Evolutionary conservation across 2,329 filamentous ascomycete species (phyloP).

Genomic region (Celoporthe dispersa): DNA sequence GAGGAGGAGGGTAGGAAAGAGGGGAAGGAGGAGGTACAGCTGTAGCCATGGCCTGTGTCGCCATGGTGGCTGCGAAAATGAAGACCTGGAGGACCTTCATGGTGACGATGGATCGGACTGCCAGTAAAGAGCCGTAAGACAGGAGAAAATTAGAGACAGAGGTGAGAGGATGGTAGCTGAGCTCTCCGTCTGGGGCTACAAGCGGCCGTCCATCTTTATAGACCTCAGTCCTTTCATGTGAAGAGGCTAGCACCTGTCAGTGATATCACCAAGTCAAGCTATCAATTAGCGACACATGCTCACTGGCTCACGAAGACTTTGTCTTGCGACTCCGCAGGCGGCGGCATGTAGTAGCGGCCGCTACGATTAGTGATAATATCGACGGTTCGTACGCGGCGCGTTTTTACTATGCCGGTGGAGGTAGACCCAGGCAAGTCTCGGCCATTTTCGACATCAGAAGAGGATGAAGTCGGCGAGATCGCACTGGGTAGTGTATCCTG

Average conservation of each 20-base stretch:
- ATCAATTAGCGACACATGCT: neutral
- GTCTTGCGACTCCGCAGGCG: neutral
- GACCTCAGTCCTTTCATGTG: neutral
- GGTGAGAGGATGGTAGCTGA: neutral
- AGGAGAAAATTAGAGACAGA: neutral
- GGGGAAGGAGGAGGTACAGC: neutral
- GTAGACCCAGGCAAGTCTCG: neutral
- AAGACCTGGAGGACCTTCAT: neutral
- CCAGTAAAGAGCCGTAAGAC: neutral
- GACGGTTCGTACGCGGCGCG: neutral
- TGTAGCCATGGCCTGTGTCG: neutral
- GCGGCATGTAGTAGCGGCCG: neutral
- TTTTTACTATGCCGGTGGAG: neutral
- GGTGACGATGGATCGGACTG: neutral
- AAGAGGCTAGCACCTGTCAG: neutral
- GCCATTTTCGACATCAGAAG: neutral
- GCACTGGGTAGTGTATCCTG: neutral
- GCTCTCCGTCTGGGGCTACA: neutral
- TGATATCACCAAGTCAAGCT: neutral
- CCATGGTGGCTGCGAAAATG: neutral
- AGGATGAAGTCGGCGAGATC: neutral
- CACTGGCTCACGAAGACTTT: neutral
- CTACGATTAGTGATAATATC: neutral
- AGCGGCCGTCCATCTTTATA: neutral
- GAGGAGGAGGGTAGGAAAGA: too few relatives aligned